Evolutionary conservation across 495 filamentous ascomycete species (phyloP).

Genomic region (Hapsidospora chrysogenum): DNA sequence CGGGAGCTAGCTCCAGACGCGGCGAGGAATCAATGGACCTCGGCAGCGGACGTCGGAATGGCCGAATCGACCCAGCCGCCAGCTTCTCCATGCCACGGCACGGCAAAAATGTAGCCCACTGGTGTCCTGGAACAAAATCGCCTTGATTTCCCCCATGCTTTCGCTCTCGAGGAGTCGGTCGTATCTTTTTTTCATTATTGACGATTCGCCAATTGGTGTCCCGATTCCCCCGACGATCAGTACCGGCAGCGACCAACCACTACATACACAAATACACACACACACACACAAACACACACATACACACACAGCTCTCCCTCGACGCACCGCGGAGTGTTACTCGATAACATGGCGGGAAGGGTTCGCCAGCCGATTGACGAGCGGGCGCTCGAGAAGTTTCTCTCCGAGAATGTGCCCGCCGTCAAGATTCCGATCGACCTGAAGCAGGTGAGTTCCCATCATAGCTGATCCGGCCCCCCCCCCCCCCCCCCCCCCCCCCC

Average conservation of each 20-base stretch:
- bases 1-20: too few relatives aligned
- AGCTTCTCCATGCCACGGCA: not conserved
- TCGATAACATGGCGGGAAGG: slow-evolving; percentile 58
- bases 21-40: not conserved
- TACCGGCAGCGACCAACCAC: too few relatives aligned
- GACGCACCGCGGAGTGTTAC: too few relatives aligned
- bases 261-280: too few relatives aligned
- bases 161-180: too few relatives aligned
- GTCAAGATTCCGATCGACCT: slow-evolving; percentile 70
- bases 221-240: too few relatives aligned
- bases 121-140: not conserved
- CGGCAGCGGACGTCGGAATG: not conserved
- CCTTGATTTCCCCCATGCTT: too few relatives aligned
- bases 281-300: too few relatives aligned
- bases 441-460: slow-evolving; percentile 66
- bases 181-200: too few relatives aligned
- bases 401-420: slow-evolving; percentile 54
- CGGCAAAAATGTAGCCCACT: not conserved
- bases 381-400: slow-evolving; percentile 57
- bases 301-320: too few relatives aligned
- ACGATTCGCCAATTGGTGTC: too few relatives aligned
- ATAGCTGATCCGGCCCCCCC: not conserved
- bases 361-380: slow-evolving; percentile 82
- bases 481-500: slow-evolving; percentile 1
- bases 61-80: not conserved